These are phyloP conservation scores for Fusarium sacchari DNA, from an alignment of 2,329 filamentous ascomycete species.

Conservation along the genomic window DNA sequence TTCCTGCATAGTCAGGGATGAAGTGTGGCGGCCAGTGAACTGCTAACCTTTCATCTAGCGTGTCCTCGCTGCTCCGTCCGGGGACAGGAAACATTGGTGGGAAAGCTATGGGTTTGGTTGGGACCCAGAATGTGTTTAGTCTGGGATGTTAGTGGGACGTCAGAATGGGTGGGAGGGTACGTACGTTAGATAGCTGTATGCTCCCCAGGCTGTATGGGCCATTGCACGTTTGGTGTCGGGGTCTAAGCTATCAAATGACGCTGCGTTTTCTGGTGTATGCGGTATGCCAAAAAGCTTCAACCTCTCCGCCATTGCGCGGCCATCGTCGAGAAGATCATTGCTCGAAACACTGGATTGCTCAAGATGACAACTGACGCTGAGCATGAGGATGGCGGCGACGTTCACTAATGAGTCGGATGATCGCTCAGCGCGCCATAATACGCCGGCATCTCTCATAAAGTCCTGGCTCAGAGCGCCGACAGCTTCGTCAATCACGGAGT, in stretches of 20 bases:
- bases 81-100: conserved; percentile 29
- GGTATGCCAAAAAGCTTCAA: conserved; percentile 15
- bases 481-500: conserved; percentile 9
- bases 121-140: conserved; percentile 20
- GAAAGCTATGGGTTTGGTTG: conserved; percentile 8
- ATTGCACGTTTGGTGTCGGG: conserved; percentile 11
- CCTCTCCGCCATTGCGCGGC: conserved; percentile 12
- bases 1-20: conserved; percentile 22
- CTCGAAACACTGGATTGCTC: background rate
- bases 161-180: background rate
- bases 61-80: conserved; percentile 2
- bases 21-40: conserved; percentile 25
- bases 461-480: conserved; percentile 5
- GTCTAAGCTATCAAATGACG: background rate
- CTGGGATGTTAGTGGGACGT: background rate
- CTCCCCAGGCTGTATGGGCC: conserved; percentile 15
- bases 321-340: conserved; percentile 11
- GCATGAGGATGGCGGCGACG: conserved; percentile 26
- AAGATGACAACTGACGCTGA: conserved; percentile 15
- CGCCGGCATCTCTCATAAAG: conserved; percentile 17
- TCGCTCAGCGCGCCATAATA: conserved; percentile 29
- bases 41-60: conserved; percentile 26
- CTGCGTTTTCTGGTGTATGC: conserved; percentile 18
- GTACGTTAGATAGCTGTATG: conserved; percentile 27
- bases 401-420: conserved; percentile 23